phyloP scores from a whole-genome alignment of 1,284 basidiomycete genomes.

The Pseudozyma tsukubaensis region DNA sequence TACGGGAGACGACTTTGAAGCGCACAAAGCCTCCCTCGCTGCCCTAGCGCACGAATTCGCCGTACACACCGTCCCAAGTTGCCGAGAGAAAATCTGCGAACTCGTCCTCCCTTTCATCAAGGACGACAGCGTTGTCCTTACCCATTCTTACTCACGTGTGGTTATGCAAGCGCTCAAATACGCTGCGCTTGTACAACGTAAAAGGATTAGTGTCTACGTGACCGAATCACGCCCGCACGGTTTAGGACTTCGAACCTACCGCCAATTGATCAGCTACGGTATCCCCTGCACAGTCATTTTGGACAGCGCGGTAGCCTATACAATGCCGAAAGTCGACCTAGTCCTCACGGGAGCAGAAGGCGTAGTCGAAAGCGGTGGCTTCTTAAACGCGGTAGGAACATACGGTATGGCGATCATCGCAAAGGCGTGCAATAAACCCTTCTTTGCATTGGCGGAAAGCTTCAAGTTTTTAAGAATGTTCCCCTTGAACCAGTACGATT shows the following conservation, averaged over 20 bases:
- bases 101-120: conserved; percentile 91
- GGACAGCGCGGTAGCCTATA: conserved; percentile 95
- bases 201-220: conserved; percentile 95
- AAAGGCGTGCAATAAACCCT: conserved; percentile 91
- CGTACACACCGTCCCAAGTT: conserved; percentile 71
- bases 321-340: conserved; percentile 94
- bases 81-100: conserved; percentile 88
- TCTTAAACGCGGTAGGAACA: conserved; percentile 80
- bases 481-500: conserved; percentile 94
- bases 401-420: conserved; percentile 97
- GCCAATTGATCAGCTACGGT: conserved; percentile 74
- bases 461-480: conserved; percentile 98
- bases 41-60: conserved; percentile 82
- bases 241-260: conserved; percentile 69
- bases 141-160: conserved; percentile 94
- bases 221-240: conserved; percentile 91
- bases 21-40: conserved; percentile 83
- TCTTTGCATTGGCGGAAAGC: conserved; percentile 93
- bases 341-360: conserved; percentile 96
- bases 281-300: conserved; percentile 94
- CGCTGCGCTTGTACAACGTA: conserved; percentile 78
- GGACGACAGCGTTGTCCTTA: conserved; percentile 89
- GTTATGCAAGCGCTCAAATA: conserved; percentile 91
- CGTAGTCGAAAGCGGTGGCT: conserved; percentile 84
- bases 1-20: conserved; percentile 80